Evolutionary conservation across 352 stramenopile genomes (phyloP), one percentile per base, ranked within the genome.

Genomic region (Globisporangium echinulatum): DNA sequence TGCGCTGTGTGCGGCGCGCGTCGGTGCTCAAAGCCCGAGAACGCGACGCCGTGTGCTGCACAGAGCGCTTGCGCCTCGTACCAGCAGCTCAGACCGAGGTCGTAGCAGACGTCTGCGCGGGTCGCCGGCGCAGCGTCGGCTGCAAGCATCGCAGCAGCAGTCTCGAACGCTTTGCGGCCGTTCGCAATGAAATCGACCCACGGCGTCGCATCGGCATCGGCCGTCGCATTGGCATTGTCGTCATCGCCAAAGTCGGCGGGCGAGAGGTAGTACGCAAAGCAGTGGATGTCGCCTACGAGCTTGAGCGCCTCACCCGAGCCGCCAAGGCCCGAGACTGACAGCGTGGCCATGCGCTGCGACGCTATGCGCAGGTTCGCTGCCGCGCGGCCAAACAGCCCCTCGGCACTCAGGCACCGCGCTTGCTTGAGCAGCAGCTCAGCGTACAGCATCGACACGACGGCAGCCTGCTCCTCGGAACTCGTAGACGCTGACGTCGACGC

Each of bases 261-360:
- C 7, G 83, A 80, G 58, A 95, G 69, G 62, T 90, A 90, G 58
- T 92, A 95, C 19, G 82, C 80, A 61, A 94, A 92, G 52, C 75
- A 79, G 59, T 93, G 79, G 38, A 95, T 73, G 52, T 95, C 86
- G 19, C 83, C 86, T 2, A 94, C 71, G 40, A 95, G 54, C 66
- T 94, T 93, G 48, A 77, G 70, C 3, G 58, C 68, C 54, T 86
- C 74, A 5, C 64, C 68, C 13, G 74, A 81, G 7, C 51, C 58
- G 19, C 62, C 68, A 0, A 75, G 13, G 7, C 43, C 48, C 7
- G 56, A 38, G 0, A 66, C 71, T 19, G 66, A 68, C 10, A 83
- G 44, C 8, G 55, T 36, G 36, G 71, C 71, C 52, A 92, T 72
- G n/a, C 87, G 59, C 8, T 43, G 17, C 7, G 82, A 88, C 7